phyloP scores from a whole-genome alignment of 73 alveolate species.

The Uronychia binucleata region DNA sequence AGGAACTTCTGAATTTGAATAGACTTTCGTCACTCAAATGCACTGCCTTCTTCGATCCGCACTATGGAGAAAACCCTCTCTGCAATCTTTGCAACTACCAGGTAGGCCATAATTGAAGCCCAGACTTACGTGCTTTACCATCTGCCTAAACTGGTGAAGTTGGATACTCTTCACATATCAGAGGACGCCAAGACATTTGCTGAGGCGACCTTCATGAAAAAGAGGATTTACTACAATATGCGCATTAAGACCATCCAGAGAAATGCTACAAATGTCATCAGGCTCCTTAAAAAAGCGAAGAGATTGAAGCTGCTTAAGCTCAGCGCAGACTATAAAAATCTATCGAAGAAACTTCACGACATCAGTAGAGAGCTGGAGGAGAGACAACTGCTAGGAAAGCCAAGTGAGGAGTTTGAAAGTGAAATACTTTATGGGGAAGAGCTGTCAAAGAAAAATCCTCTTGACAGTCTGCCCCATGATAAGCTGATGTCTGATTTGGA shows the following conservation, averaged over 20 bases:
- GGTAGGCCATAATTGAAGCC: not conserved
- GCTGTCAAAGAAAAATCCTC: constrained; percentile 53
- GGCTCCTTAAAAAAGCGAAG: constrained; percentile 44
- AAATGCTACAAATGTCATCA: constrained; percentile 42
- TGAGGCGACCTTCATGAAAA: constrained; percentile 80
- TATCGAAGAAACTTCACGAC: not conserved
- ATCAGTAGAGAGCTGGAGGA: not conserved
- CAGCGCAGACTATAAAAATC: not conserved
- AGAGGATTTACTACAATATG: constrained; percentile 78
- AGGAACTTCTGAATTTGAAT: constrained; percentile 56
- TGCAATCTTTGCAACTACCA: constrained; percentile 70
- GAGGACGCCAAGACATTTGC: constrained; percentile 60
- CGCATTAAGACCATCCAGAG: constrained; percentile 70
- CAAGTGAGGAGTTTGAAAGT: constrained; percentile 10
- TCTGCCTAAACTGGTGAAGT: constrained; percentile 13
- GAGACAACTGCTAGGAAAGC: not conserved
- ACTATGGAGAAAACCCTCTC: constrained; percentile 75
- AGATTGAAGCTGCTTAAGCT: constrained; percentile 11
- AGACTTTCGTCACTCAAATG: constrained; percentile 48
- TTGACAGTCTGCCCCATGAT: constrained; percentile 35
- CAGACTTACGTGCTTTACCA: constrained; percentile 65
- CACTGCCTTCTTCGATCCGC: constrained; percentile 70
- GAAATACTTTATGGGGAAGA: constrained; percentile 17
- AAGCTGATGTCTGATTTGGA: constrained; percentile 44
- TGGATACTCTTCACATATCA: constrained; percentile 60